A percentile compares a stretch with the other conserved stretches of the same genome.
Conservation (phyloP, 2,329 filamentous ascomycete genomes). For the Fusarium kyushuense region DNA sequence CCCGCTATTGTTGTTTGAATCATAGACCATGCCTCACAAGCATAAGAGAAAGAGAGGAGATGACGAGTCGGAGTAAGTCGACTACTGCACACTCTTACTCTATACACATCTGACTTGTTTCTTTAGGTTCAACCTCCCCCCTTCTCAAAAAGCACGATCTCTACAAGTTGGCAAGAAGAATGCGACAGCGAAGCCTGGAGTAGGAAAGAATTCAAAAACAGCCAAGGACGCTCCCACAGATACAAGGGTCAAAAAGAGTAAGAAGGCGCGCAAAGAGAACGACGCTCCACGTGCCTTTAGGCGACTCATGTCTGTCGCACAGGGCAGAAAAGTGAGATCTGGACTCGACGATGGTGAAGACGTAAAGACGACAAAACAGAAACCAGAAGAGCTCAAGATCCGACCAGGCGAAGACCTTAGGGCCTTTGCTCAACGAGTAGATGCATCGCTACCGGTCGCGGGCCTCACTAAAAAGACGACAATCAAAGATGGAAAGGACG, state of each 20-base stretch:
- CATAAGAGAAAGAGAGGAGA: conserved; percentile 76
- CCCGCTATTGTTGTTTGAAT: rapidly evolving
- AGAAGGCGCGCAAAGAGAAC: conserved; percentile 67
- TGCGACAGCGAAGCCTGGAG: conserved; percentile 44
- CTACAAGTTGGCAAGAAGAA: conserved; percentile 59
- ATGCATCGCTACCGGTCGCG: conserved; percentile 82
- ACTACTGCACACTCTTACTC: background rate
- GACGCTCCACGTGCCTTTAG: conserved; percentile 92
- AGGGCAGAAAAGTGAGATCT: conserved; percentile 68
- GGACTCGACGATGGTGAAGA: conserved; percentile 77
- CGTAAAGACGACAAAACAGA: conserved; percentile 42
- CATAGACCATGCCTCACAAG: conserved; percentile 80
- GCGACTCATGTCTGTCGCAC: conserved; percentile 81
- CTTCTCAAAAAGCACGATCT: conserved; percentile 62
- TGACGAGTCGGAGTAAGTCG: conserved; percentile 48
- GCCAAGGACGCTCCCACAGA: conserved; percentile 47
- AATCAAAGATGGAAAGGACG: conserved; percentile 70
- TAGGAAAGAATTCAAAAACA: conserved; percentile 1
- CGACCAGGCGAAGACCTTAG: conserved; percentile 84
- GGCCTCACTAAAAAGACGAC: conserved; percentile 73
- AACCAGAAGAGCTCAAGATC: conserved; percentile 70
- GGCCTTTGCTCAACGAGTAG: conserved; percentile 85
- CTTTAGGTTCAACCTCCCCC: conserved; percentile 63
- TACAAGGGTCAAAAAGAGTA: conserved; percentile 56
- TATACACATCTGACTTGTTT: conserved; percentile 28